These are phyloP conservation scores for Diaporthe australafricana DNA, from an alignment of 2,329 filamentous ascomycete genomes.

Conservation along the genomic window DNA sequence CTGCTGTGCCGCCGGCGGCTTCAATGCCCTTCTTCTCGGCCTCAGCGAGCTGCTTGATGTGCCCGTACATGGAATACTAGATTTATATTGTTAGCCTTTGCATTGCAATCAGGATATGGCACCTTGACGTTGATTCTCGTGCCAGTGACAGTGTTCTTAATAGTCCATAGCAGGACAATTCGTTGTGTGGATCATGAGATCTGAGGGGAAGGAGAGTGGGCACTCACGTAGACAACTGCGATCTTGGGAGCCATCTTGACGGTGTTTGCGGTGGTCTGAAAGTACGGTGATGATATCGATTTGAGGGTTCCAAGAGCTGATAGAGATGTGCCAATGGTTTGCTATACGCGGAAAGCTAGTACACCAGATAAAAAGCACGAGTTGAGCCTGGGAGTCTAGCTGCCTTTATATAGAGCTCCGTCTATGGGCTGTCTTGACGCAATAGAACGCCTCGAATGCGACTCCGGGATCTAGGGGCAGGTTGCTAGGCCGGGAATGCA, in stretches of 20 bases:
- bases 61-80: constrained; percentile 95
- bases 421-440: constrained; percentile 16
- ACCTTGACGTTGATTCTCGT: too few species aligned
- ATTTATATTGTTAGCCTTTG: constrained; percentile 14
- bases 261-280: constrained; percentile 37
- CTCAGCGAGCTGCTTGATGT: constrained; percentile 85
- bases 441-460: constrained; percentile 23
- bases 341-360: neutral
- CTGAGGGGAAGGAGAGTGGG: constrained; percentile 31
- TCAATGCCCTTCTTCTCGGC: constrained; percentile 93
- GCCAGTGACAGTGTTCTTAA: too few species aligned
- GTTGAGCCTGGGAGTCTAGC: neutral
- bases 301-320: neutral
- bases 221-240: constrained; percentile 87
- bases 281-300: neutral
- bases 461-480: constrained; percentile 13
- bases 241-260: constrained; percentile 87
- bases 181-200: neutral
- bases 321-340: neutral
- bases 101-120: neutral
- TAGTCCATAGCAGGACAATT: neutral
- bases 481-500: constrained; percentile 1
- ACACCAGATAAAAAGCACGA: neutral
- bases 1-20: constrained; percentile 83
- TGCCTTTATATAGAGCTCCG: constrained; percentile 27